phyloP scores from a whole-genome alignment of 352 stramenopile species.

The Sclerospora graminicola region DNA sequence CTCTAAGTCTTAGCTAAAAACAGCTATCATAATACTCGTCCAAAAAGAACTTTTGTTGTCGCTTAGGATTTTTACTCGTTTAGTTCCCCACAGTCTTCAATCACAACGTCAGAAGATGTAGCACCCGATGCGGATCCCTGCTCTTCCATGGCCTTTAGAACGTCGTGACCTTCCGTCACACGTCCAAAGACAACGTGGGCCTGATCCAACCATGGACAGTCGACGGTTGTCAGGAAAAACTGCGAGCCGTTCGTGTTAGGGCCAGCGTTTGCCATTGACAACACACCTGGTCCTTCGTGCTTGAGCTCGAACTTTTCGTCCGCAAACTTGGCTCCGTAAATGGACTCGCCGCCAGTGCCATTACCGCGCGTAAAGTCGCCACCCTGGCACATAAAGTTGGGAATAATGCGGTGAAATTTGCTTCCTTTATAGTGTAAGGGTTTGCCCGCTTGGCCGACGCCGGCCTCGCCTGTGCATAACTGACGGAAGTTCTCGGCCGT shows the following conservation, averaged over 20 bases:
- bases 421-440: constrained; percentile 84
- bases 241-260: constrained; percentile 96
- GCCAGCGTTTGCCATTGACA: constrained; percentile 96
- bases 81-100: constrained; percentile 95
- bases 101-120: constrained; percentile 72
- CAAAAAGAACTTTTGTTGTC: not conserved
- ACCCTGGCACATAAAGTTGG: constrained; percentile 93
- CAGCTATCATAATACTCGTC: not conserved
- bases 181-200: constrained; percentile 90
- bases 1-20: too few species aligned
- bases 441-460: constrained; percentile 68
- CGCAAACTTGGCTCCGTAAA: constrained; percentile 92
- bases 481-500: constrained; percentile 98
- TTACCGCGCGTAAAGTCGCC: constrained; percentile 94
- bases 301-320: constrained; percentile 95
- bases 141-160: constrained; percentile 94
- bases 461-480: constrained; percentile 96
- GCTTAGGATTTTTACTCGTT: constrained; percentile 19
- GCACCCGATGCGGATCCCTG: constrained; percentile 89
- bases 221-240: constrained; percentile 95
- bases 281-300: constrained; percentile 83
- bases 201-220: constrained; percentile 86
- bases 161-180: constrained; percentile 89
- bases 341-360: constrained; percentile 84
- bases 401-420: constrained; percentile 90